A percentile compares a stretch with the other conserved stretches of the same genome.
Conservation (phyloP, 2,329 filamentous ascomycete species). For the Venturia oleaginea region DNA sequence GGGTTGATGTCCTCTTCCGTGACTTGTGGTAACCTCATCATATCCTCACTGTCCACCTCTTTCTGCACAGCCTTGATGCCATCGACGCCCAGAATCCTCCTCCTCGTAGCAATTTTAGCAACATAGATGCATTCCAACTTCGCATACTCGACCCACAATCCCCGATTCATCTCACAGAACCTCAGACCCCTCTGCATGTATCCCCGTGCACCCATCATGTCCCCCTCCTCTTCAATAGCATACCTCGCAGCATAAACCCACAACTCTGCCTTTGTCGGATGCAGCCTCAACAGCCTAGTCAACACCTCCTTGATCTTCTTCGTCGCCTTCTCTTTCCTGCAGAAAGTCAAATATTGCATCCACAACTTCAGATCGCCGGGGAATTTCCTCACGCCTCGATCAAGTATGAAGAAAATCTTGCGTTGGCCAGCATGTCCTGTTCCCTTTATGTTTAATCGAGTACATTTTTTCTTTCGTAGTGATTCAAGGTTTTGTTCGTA, state of each 20-base stretch:
- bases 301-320: conserved; percentile 53
- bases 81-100: conserved; percentile 57
- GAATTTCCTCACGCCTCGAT: conserved; percentile 76
- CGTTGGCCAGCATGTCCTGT: conserved; percentile 63
- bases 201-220: conserved; percentile 76
- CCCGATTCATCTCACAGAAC: conserved; percentile 69
- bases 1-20: conserved; percentile 55
- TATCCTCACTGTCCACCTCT: conserved; percentile 37
- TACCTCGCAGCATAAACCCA: conserved; percentile 80
- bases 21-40: conserved; percentile 49
- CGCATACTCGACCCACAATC: conserved; percentile 82
- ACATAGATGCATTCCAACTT: conserved; percentile 90
- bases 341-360: conserved; percentile 83
- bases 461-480: conserved; percentile 73
- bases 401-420: conserved; percentile 81
- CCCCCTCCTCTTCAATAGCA: conserved; percentile 67
- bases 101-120: conserved; percentile 66
- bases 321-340: conserved; percentile 54
- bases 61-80: conserved; percentile 33
- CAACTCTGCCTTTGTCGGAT: conserved; percentile 71
- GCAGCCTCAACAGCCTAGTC: conserved; percentile 66
- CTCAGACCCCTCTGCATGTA: conserved; percentile 85
- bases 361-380: conserved; percentile 73
- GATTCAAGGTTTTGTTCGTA: conserved; percentile 61
- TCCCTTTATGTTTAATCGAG: conserved; percentile 65